Base-by-base conservation (phyloP, 1,139 yeast species). In the Taphrina sp. region DNA sequence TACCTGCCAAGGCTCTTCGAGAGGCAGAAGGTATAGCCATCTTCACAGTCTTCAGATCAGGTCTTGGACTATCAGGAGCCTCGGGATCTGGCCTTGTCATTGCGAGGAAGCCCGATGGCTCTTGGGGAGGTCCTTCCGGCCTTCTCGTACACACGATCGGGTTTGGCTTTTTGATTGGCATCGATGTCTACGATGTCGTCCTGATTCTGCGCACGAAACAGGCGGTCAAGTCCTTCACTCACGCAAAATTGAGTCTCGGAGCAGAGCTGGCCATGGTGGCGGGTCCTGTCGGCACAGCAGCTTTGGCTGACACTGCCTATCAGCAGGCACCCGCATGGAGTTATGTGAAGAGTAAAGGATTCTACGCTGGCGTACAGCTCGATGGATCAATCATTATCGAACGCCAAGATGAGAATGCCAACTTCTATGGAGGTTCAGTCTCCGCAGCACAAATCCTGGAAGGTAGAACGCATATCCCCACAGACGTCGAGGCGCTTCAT, bases 21-120 rank as follows among this genome's bases (percentile, higher is more conserved):
- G 51, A 42, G 24, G 56, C 56, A 7, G 28, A 52, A 19, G 56
- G 56, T n/a, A 20, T 52, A 7, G 56, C 56, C 37, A 52, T 52
- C 31, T 52, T 52, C 24, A 52, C 56, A 16, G 56, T 52, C 49
- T 52, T 41, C 16, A 17, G 56, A 16, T 34, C 56, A n/a, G 56
- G 56, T 1, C 43, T 52, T n/a, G 44, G 41, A 2, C 22, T 42
- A 10, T 42, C 51, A 10, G 56, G 42, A 17, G 56, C 51, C 16
- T 41, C 49, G 7, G 56, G 56, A 4, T 42, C 47, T 5, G 56
- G 56, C 12, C 28, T 52, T 3, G 56, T 52, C 16, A 34, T 52
- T 23, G 51, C 49, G 16, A 33, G 51, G 33, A 41, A 33, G n/a
- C 35, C 45, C 16, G 49, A 41, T 42, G 56, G 56, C 2, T 24